Base-by-base conservation (phyloP, 352 stramenopile species). In the Phytophthora uliginosa region DNA sequence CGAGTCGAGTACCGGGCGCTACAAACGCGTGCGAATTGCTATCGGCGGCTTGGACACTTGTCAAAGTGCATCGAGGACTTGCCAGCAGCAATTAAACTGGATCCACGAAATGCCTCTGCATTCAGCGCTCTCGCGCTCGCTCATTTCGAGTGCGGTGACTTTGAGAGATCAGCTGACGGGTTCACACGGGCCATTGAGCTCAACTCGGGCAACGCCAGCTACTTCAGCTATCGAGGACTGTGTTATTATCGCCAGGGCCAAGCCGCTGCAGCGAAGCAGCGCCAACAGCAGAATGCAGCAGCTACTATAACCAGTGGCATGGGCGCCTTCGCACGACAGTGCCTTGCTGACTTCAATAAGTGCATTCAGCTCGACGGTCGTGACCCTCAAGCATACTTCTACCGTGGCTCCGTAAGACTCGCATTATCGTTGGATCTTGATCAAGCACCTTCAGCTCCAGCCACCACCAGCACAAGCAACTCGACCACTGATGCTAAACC, bases 351-450 rank as follows among this genome's bases (percentile, higher is more conserved):
- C 59, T 89, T 95, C 34, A 93, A 94, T 55, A 76, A 77, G 33
- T 84, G 82, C 28, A 89, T 95, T 63, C 83, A 94, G 58, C 75
- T 95, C 18, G 87, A 94, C 40, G 85, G 88, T 22, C 88, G 83
- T 7, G 86, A 94, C 48, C 83, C 87, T 0, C 81, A 94, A 60
- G 78, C 85, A 28, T 94, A 94, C 69, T 94, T 93, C 64, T 94
- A 94, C 34, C 79, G 88, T 12, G 88, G 88, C 1, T 90, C 85
- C 2, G 81, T 93, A 22, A 83, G 87, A 2, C 74, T 95, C 12
- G 80, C 84, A 26, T 66, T 95, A 8, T 80, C 81, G 9, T 76
- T 95, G 22, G 76, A 93, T 15, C 58, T 86, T 5, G 60, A 88
- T 15, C 69, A 80, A 65, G 13, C 51, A 60, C 31, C 42, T 48